Evolutionary conservation across 805 yeast genomes (phyloP).

Genomic region (Kuraishia hungarica): DNA sequence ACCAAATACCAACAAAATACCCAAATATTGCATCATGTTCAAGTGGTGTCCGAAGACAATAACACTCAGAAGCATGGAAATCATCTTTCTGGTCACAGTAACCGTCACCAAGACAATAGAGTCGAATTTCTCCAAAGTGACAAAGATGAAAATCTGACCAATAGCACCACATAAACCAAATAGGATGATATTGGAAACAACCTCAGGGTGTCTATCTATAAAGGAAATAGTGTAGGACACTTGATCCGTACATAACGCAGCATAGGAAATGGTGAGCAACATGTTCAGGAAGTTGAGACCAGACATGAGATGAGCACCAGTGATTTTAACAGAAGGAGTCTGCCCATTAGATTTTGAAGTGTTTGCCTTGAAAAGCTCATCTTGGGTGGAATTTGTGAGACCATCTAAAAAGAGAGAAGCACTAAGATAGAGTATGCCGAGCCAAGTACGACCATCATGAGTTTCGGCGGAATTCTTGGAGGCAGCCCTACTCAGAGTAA

Average conservation of each 20-base stretch:
- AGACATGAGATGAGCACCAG: constrained; percentile 88
- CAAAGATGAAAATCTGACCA: constrained; percentile 91
- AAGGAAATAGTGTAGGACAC: constrained; percentile 39
- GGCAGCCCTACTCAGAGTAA: constrained; percentile 49
- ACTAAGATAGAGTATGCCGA: constrained; percentile 55
- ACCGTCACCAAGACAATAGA: constrained; percentile 83
- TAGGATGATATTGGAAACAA: constrained; percentile 47
- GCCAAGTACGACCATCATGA: constrained; percentile 31
- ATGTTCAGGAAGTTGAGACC: constrained; percentile 41
- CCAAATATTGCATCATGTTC: constrained; percentile 60
- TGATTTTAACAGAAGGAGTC: constrained; percentile 25
- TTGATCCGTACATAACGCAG: constrained; percentile 39
- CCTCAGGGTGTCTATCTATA: constrained; percentile 34
- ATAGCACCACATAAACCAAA: constrained; percentile 79
- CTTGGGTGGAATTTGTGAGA: constrained; percentile 88
- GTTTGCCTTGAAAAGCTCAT: constrained; percentile 56
- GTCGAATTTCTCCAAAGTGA: constrained; percentile 77
- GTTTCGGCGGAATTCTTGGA: constrained; percentile 15
- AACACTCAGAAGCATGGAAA: constrained; percentile 88
- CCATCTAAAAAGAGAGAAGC: constrained; percentile 80
- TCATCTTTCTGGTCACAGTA: constrained; percentile 94
- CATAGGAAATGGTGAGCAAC: constrained; percentile 40
- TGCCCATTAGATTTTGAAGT: constrained; percentile 9
- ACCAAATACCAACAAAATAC: constrained; percentile 70
- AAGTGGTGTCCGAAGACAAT: constrained; percentile 77